Conservation (phyloP, 2,329 filamentous ascomycete genomes). For the Lachnellula arida region DNA sequence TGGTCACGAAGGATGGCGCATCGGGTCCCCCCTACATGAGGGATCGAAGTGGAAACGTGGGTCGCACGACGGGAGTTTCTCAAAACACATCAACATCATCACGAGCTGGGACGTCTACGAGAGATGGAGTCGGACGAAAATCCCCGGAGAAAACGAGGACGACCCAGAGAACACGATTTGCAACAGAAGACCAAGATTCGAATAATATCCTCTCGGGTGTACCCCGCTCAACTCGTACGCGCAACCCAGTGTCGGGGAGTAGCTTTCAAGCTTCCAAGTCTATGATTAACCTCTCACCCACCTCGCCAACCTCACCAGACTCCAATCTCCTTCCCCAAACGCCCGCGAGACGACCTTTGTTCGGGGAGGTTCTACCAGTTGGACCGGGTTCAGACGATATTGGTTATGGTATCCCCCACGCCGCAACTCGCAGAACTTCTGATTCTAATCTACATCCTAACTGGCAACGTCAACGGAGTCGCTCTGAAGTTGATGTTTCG, state of each 20-base stretch:
- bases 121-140: slow-evolving; percentile 19
- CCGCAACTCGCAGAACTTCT: slow-evolving; percentile 58
- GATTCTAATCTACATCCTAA: slow-evolving; percentile 62
- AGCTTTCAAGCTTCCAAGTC: slow-evolving; percentile 41
- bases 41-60: slow-evolving; percentile 20
- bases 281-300: slow-evolving; percentile 38
- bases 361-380: slow-evolving; percentile 68
- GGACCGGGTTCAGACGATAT: slow-evolving; percentile 47
- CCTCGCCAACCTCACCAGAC: slow-evolving; percentile 16
- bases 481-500: slow-evolving; percentile 52
- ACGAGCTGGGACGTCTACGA: slow-evolving; percentile 18
- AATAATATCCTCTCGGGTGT: slow-evolving; percentile 55
- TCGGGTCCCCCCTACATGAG: slow-evolving; percentile 22
- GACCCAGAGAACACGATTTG: slow-evolving; percentile 43
- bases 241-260: slow-evolving; percentile 31
- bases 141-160: slow-evolving; percentile 21
- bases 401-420: slow-evolving; percentile 54
- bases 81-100: slow-evolving; percentile 11
- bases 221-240: slow-evolving; percentile 53
- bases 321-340: slow-evolving; percentile 21
- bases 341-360: slow-evolving; percentile 53
- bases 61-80: slow-evolving; percentile 25
- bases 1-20: slow-evolving; percentile 15
- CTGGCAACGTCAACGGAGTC: slow-evolving; percentile 44
- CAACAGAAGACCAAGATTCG: slow-evolving; percentile 47